Percentiles rank a stretch among this genome's conserved stretches.
These are phyloP conservation scores for Colletotrichum higginsianum DNA, from an alignment of 2,329 filamentous ascomycete species.

Conservation along the genomic window DNA sequence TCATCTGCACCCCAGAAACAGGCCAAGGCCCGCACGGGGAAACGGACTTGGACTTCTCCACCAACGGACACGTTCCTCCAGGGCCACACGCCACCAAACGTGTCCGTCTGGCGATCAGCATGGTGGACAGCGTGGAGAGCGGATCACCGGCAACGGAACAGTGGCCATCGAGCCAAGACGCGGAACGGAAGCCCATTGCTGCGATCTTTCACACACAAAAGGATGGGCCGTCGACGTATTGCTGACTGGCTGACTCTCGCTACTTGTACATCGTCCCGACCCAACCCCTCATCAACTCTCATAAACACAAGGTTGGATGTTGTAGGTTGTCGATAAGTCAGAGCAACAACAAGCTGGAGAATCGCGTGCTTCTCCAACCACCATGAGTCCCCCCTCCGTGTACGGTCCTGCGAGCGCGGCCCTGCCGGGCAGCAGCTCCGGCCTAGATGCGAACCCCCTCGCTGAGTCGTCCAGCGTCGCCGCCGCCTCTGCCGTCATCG, in stretches of 20 bases:
- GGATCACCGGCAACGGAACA: conserved; percentile 26
- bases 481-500: no score
- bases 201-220: conserved; percentile 15
- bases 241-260: not conserved
- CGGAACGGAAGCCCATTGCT: conserved; percentile 7
- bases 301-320: conserved; percentile 15
- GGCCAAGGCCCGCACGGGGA: conserved; percentile 8
- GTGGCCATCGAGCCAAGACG: conserved; percentile 5
- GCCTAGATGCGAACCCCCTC: conserved; percentile 24
- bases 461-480: not conserved
- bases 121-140: conserved; percentile 22
- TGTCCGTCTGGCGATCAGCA: conserved; percentile 2
- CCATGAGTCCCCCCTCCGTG: conserved; percentile 41
- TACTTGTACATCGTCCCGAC: conserved; percentile 6
- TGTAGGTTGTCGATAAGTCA: not conserved
- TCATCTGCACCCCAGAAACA: not conserved
- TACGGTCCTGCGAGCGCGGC: conserved; percentile 39
- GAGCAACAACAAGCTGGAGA: conserved; percentile 11
- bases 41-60: conserved; percentile 20
- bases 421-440: conserved; percentile 28
- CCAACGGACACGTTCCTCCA: conserved; percentile 29
- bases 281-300: not conserved
- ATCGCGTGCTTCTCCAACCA: conserved; percentile 15
- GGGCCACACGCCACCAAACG: not conserved
- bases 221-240: not conserved